A percentile compares a stretch with the other conserved stretches of the same genome.
phyloP scores from a whole-genome alignment of 768 basidiomycete species.

The Hygrophorus pudorinus region DNA sequence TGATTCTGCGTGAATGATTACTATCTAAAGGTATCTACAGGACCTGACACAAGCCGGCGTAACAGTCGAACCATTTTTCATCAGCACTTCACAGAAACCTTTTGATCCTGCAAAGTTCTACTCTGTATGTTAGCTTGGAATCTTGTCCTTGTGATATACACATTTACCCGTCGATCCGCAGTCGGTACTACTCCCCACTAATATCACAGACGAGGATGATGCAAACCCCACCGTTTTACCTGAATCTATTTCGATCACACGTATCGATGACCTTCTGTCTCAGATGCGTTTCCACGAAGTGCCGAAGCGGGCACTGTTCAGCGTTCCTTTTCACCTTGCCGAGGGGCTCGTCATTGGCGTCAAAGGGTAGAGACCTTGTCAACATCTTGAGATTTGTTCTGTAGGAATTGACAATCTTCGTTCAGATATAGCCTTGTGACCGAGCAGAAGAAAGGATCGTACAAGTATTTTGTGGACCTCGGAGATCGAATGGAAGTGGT shows the following conservation, averaged over 20 bases:
- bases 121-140: constrained; percentile 37
- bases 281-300: constrained; percentile 79
- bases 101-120: constrained; percentile 77
- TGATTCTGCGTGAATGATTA: background rate
- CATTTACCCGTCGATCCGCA: constrained; percentile 16
- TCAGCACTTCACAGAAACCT: constrained; percentile 51
- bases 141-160: background rate
- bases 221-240: constrained; percentile 41
- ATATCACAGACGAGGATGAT: constrained; percentile 45
- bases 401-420: background rate
- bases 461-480: constrained; percentile 76
- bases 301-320: constrained; percentile 77
- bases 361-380: constrained; percentile 49
- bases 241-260: constrained; percentile 64
- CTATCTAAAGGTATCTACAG: constrained; percentile 27
- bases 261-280: constrained; percentile 65
- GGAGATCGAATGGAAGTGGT: constrained; percentile 75
- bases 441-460: constrained; percentile 75
- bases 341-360: constrained; percentile 67
- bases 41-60: constrained; percentile 76
- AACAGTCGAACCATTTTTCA: constrained; percentile 83
- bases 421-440: constrained; percentile 79
- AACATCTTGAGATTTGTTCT: background rate
- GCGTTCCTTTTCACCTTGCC: constrained; percentile 70
- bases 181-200: constrained; percentile 51